These are phyloP conservation scores for Daldinia eschscholtzii DNA, from an alignment of 2,329 filamentous ascomycete genomes.

Conservation along the genomic window DNA sequence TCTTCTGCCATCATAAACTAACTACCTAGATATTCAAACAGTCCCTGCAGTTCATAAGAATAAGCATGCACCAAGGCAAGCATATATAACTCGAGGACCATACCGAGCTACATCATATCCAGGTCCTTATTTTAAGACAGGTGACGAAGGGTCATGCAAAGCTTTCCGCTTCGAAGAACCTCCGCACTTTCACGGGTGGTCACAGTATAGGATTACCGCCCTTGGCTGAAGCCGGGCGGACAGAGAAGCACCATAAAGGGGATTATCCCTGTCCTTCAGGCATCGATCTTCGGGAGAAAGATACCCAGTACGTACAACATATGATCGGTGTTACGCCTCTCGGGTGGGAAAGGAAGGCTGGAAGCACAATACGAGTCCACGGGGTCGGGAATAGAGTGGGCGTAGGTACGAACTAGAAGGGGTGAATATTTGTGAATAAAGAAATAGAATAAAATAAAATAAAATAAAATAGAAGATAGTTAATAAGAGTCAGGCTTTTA, in stretches of 20 bases:
- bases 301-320: slow-evolving; percentile 30
- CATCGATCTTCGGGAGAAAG: slow-evolving; percentile 37
- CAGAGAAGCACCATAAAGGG: slow-evolving; percentile 22
- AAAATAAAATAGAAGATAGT: too few relatives aligned
- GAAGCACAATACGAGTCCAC: background rate
- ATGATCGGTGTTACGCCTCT: slow-evolving; percentile 29
- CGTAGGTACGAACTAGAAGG: background rate
- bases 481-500: too few relatives aligned
- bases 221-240: slow-evolving; percentile 38
- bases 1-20: slow-evolving; percentile 31
- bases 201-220: slow-evolving; percentile 33
- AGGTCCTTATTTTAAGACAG: background rate
- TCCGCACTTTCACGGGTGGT: slow-evolving; percentile 29
- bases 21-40: background rate
- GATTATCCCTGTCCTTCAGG: slow-evolving; percentile 38
- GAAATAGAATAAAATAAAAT: too few relatives aligned
- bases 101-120: background rate
- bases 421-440: background rate
- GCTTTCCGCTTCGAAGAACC: slow-evolving; percentile 6
- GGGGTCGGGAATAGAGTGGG: background rate
- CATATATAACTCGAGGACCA: background rate
- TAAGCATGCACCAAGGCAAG: background rate
- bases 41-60: background rate
- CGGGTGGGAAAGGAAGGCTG: slow-evolving; percentile 26
- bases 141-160: background rate